Conservation (phyloP, 441 rosid species). For the Biscutella laevigata region DNA sequence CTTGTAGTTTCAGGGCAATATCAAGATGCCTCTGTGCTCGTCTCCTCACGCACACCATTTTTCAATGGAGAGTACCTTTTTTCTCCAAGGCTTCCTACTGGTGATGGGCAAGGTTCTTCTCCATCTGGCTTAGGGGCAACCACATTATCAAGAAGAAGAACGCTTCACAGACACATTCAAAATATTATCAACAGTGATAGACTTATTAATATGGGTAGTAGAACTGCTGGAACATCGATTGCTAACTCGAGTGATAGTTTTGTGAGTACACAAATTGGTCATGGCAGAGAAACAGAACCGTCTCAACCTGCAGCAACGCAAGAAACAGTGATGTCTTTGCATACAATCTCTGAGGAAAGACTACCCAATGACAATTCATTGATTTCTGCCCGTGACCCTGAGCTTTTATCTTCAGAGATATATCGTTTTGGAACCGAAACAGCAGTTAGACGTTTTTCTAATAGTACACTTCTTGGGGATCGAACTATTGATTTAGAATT, state of each 20-base stretch:
- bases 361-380: slow-evolving; percentile 29
- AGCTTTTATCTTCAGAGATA: slow-evolving; percentile 30
- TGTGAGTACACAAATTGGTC: slow-evolving; percentile 37
- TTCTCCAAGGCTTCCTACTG: slow-evolving; percentile 58
- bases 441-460: slow-evolving; percentile 28
- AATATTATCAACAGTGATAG: slow-evolving; percentile 54
- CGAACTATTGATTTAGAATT: slow-evolving; percentile 36
- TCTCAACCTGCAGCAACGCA: slow-evolving; percentile 35
- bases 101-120: slow-evolving; percentile 45
- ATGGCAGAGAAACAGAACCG: slow-evolving; percentile 32
- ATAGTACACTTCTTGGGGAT: slow-evolving; percentile 18
- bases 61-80: slow-evolving; percentile 42
- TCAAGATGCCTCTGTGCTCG: slow-evolving; percentile 35
- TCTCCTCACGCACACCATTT: slow-evolving; percentile 49
- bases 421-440: slow-evolving; percentile 36
- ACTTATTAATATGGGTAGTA: slow-evolving; percentile 34
- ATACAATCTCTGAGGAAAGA: slow-evolving; percentile 36
- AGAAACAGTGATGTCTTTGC: slow-evolving; percentile 29
- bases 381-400: slow-evolving; percentile 36
- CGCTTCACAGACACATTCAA: slow-evolving; percentile 76
- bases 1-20: slow-evolving; percentile 35
- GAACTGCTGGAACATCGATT: slow-evolving; percentile 36
- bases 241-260: slow-evolving; percentile 33
- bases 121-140: slow-evolving; percentile 71
- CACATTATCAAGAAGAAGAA: slow-evolving; percentile 72